phyloP scores from a whole-genome alignment of 495 filamentous ascomycete species.

The Neurospora africana region DNA sequence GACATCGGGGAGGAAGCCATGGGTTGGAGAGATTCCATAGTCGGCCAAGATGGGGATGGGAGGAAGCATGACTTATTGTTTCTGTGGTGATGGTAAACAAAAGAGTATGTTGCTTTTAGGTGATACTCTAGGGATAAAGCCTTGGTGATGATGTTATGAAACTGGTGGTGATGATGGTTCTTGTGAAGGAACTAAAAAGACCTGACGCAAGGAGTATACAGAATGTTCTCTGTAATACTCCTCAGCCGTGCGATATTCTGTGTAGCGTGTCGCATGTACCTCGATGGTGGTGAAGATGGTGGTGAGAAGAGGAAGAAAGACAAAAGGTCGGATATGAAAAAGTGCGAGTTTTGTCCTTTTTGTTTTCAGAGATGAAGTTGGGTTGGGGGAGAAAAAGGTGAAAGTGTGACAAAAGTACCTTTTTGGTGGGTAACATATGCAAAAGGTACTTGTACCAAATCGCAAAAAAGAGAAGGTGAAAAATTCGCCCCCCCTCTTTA shows the following conservation, averaged over 20 bases:
- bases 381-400: not conserved
- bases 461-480: not conserved
- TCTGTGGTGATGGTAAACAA: not conserved
- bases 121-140: not conserved
- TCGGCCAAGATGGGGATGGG: conserved; percentile 67
- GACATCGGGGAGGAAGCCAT: conserved; percentile 82
- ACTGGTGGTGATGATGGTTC: conserved; percentile 2
- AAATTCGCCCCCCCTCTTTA: not conserved
- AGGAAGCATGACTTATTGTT: conserved; percentile 55
- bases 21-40: conserved; percentile 75
- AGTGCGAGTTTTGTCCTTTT: not conserved
- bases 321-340: not conserved
- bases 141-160: no score
- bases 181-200: conserved; percentile 21
- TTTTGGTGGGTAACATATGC: not conserved
- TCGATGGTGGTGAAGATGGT: conserved; percentile 20
- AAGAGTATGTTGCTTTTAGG: not conserved
- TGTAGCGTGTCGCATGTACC: conserved; percentile 8
- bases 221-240: conserved; percentile 45
- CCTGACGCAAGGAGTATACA: conserved; percentile 57
- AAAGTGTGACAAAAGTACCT: not conserved
- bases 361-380: not conserved
- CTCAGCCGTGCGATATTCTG: conserved; percentile 45
- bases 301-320: conserved; percentile 1
- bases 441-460: not conserved